Evolutionary conservation across 1,139 yeast species (phyloP).

Genomic region (Citeromyces hawaiiensis): DNA sequence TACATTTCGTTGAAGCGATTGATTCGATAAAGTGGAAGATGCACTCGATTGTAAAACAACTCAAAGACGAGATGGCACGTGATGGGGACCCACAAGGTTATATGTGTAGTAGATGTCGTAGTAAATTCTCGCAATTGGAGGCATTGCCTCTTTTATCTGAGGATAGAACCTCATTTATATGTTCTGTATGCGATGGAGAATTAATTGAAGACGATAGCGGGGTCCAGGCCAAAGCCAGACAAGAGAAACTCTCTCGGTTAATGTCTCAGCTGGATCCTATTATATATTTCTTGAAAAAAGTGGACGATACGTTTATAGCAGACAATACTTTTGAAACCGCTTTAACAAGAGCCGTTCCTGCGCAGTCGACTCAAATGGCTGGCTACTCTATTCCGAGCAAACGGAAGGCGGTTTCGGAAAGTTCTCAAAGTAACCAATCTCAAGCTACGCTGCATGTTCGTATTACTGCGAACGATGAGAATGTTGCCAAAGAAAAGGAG

Average conservation of each 20-base stretch:
- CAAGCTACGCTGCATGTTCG: slow-evolving; percentile 80
- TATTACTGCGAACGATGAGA: slow-evolving; percentile 84
- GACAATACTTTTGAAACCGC: slow-evolving; percentile 84
- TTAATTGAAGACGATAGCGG: slow-evolving; percentile 83
- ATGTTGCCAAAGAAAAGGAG: slow-evolving; percentile 48
- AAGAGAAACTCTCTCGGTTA: slow-evolving; percentile 67
- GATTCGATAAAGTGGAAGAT: slow-evolving; percentile 96
- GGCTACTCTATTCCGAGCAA: slow-evolving; percentile 25
- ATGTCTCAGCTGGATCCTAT: slow-evolving; percentile 89
- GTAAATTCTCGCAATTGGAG: slow-evolving; percentile 74
- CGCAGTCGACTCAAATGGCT: slow-evolving; percentile 46
- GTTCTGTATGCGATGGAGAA: slow-evolving; percentile 72
- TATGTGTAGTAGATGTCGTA: slow-evolving; percentile 75
- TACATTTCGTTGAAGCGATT: slow-evolving; percentile 86
- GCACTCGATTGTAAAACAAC: slow-evolving; percentile 65
- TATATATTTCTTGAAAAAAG: slow-evolving; percentile 67
- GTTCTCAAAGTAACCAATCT: slow-evolving; percentile 22
- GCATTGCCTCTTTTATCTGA: slow-evolving; percentile 73
- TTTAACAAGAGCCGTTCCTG: slow-evolving; percentile 69
- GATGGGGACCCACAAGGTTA: slow-evolving; percentile 92
- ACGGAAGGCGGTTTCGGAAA: slow-evolving; percentile 8
- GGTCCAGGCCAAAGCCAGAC: slow-evolving; percentile 69
- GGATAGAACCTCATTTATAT: slow-evolving; percentile 68
- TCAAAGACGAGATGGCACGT: slow-evolving; percentile 71
- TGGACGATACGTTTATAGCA: slow-evolving; percentile 75